Percentiles rank a stretch among this genome's conserved stretches.
These are phyloP conservation scores for Kwoniella dejecticola DNA, from an alignment of 768 basidiomycete genomes.

Conservation along the genomic window DNA sequence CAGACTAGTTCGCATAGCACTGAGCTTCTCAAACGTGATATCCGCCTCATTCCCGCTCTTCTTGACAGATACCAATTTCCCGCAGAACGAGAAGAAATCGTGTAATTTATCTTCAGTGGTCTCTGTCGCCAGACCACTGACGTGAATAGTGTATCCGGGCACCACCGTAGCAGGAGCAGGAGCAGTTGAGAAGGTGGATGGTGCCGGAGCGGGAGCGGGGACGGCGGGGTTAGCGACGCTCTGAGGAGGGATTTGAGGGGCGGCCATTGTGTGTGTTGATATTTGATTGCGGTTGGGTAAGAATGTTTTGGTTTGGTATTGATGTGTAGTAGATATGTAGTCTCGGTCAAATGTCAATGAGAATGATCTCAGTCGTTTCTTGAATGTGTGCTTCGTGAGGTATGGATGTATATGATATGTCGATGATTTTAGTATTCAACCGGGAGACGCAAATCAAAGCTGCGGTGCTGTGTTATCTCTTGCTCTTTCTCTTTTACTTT, in stretches of 20 bases:
- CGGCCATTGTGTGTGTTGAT: background rate
- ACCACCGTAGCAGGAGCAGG: constrained; percentile 4
- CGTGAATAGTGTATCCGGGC: constrained; percentile 56
- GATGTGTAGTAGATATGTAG: no score
- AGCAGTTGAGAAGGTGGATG: constrained; percentile 8
- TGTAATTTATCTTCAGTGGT: constrained; percentile 71
- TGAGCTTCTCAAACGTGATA: constrained; percentile 76
- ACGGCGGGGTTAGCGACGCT: constrained; percentile 8
- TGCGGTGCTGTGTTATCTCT: no score
- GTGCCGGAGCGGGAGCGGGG: constrained; percentile 17
- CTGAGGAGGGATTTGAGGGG: background rate
- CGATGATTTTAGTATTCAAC: no score
- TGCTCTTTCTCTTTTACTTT: no score
- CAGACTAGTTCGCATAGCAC: constrained; percentile 36
- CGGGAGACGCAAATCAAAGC: no score
- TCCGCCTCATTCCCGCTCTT: constrained; percentile 61
- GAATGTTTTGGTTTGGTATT: no score
- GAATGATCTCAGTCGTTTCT: no score
- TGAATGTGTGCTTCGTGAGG: no score
- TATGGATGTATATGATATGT: no score
- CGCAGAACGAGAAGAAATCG: constrained; percentile 71
- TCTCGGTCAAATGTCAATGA: no score
- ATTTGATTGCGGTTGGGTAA: no score
- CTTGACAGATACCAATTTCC: constrained; percentile 63
- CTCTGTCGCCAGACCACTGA: constrained; percentile 67